Base-by-base conservation (phyloP, 306 rosid species). In the Quercus wislizeni region DNA sequence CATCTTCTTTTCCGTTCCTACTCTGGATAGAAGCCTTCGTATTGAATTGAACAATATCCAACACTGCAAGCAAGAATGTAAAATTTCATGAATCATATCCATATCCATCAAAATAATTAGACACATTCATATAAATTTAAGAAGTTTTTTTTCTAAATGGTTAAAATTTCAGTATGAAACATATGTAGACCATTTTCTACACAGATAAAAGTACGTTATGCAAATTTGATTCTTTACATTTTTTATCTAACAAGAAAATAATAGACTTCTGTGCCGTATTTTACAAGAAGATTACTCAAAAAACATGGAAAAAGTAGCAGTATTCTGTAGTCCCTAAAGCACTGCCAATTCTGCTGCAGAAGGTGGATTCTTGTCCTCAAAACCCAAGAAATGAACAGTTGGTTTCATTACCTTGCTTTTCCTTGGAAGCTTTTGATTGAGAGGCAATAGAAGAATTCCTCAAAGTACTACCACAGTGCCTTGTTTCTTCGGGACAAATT, bases 1-100 rank as follows among this genome's bases (percentile, higher is more conserved):
- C 85, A 59, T 81, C 90, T 74, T 82, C 93, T 83, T 84, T 86
- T 70, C 91, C 77, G 75, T 76, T 76, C 81, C 86, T 78, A 88
- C 33, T 84, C 76, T 78, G 83, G 73, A 82, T 73, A 68, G 86
- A 74, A 73, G 82, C 83, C 82, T 86, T 88, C 78, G 94, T 74
- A 76, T 78, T 81, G 74, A 78, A 77, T 67, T 46, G 61, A 78
- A 82, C 81, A 79, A 85, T 72, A 61, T 84, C 85, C 74, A 55
- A 68, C 76, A 78, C 85, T 80, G 74, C 84, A 86, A 76, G 31
- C 73, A 86, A 38, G 72, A 73, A 76, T 17, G 18, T 31, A 55
- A 30, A 23, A 76, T 20, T 43, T 77, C 18, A 68, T 17, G 6
- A 69, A 28, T 41, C 74, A 46, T 19, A 28, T 41, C 73, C 31